phyloP scores from a whole-genome alignment of 163 green algal genomes.

The Scenedesmus sp. region DNA sequence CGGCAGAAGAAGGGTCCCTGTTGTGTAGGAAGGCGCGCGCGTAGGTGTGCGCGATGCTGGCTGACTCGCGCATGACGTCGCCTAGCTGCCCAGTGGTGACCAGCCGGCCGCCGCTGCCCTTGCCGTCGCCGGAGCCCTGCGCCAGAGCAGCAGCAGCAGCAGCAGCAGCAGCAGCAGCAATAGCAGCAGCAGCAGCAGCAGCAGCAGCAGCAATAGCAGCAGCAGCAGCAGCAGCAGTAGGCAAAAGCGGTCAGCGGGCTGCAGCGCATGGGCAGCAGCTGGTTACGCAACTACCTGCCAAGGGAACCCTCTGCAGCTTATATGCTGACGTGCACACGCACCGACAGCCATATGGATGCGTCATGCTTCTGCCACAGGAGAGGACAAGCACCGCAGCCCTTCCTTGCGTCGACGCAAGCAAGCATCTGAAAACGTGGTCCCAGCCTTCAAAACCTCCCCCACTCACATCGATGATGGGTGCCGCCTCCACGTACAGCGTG shows the following conservation, averaged over 20 bases:
- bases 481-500: slow-evolving; percentile 95
- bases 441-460: not conserved
- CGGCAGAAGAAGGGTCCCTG: slow-evolving; percentile 51
- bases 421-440: not conserved
- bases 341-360: too few species aligned
- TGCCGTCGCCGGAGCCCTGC: slow-evolving; percentile 12
- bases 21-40: slow-evolving; percentile 76
- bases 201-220: not conserved
- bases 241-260: not conserved
- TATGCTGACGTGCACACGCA: too few species aligned
- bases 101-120: slow-evolving; percentile 43
- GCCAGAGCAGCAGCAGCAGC: not conserved
- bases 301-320: not conserved
- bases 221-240: not conserved
- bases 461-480: slow-evolving; percentile 71
- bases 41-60: slow-evolving; percentile 92
- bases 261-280: not conserved
- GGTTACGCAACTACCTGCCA: not conserved
- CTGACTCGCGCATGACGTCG: slow-evolving; percentile 96
- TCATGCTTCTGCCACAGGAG: too few species aligned
- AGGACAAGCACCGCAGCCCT: too few species aligned
- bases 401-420: too few species aligned
- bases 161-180: not conserved
- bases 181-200: not conserved
- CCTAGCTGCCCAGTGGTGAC: slow-evolving; percentile 89